Evolutionary conservation across 169 alveolate species (phyloP).

Genomic region (Cryptosporidium meleagridis): DNA sequence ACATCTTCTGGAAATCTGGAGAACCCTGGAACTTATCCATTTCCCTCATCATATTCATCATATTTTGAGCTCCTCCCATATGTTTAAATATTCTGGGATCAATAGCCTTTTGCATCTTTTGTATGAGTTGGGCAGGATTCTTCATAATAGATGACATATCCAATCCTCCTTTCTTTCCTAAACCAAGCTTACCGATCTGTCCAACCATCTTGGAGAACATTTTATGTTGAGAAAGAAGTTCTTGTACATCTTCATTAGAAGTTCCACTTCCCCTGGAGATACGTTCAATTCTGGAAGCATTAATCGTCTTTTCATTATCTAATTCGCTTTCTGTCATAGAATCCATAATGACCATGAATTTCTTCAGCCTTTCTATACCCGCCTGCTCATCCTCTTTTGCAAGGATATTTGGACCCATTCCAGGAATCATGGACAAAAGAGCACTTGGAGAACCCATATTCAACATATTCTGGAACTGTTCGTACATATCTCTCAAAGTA

Average conservation of each 20-base stretch:
- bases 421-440: conserved; percentile 96
- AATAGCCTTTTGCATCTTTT: conserved; percentile 92
- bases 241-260: conserved; percentile 89
- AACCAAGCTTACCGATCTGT: conserved; percentile 95
- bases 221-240: conserved; percentile 94
- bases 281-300: conserved; percentile 90
- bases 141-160: conserved; percentile 91
- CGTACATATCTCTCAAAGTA: conserved; percentile 95
- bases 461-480: conserved; percentile 94
- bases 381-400: conserved; percentile 96
- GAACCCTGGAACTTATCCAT: conserved; percentile 77
- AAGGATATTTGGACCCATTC: conserved; percentile 88
- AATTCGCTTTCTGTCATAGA: conserved; percentile 96
- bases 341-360: conserved; percentile 95
- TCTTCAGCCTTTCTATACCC: conserved; percentile 94
- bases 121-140: conserved; percentile 94
- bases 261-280: conserved; percentile 97
- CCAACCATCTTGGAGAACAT: conserved; percentile 95
- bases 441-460: conserved; percentile 95
- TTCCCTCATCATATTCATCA: conserved; percentile 94
- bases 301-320: conserved; percentile 92
- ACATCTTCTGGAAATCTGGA: conserved; percentile 67
- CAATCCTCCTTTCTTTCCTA: conserved; percentile 88
- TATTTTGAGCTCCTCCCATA: conserved; percentile 96
- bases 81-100: conserved; percentile 95